Conservation (phyloP, 2,329 filamentous ascomycete genomes). For the Alternaria ventricosa region DNA sequence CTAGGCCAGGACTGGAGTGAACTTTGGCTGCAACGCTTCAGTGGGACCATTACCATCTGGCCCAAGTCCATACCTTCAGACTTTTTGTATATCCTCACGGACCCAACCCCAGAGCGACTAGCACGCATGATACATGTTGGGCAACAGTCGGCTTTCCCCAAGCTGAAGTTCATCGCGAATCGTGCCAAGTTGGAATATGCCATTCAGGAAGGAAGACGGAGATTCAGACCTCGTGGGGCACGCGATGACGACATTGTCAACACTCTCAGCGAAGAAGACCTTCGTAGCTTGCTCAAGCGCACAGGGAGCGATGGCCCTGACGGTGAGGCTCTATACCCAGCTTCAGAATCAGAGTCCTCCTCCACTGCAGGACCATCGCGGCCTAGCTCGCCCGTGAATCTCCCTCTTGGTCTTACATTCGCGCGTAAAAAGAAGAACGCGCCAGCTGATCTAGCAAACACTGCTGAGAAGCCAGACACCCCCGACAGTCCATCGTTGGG, state of each 20-base stretch:
- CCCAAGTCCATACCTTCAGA: conserved; percentile 80
- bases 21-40: conserved; percentile 94
- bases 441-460: conserved; percentile 14
- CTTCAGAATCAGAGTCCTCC: conserved; percentile 40
- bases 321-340: conserved; percentile 19
- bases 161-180: conserved; percentile 89
- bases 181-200: conserved; percentile 80
- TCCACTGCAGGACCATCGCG: conserved; percentile 33
- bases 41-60: conserved; percentile 95
- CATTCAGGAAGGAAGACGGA: conserved; percentile 63
- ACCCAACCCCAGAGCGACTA: conserved; percentile 76
- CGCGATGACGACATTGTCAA: conserved; percentile 45
- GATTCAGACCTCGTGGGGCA: conserved; percentile 42
- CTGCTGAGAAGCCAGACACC: neutral
- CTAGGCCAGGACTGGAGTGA: conserved; percentile 96
- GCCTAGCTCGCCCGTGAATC: conserved; percentile 36
- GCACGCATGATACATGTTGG: conserved; percentile 90
- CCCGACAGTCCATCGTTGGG: conserved; percentile 40
- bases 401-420: conserved; percentile 41
- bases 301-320: conserved; percentile 29
- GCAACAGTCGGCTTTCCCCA: conserved; percentile 87
- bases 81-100: conserved; percentile 84
- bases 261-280: conserved; percentile 56
- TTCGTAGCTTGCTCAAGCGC: conserved; percentile 49
- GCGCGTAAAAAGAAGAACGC: conserved; percentile 22